Conservation (phyloP, 768 basidiomycete species). For the Cystofilobasidium capitatum region DNA sequence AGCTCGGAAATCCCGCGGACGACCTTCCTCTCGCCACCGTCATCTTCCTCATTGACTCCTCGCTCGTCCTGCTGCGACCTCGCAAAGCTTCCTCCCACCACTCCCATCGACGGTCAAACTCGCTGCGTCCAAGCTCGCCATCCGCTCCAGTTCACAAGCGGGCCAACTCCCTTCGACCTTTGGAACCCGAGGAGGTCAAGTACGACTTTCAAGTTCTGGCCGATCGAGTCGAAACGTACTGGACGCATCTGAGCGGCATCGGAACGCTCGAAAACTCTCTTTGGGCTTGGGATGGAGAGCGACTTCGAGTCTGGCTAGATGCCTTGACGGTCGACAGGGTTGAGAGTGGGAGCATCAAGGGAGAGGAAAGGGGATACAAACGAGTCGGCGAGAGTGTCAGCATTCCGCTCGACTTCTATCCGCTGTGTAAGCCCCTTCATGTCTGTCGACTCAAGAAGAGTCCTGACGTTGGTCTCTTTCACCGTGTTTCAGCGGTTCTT, state of each 20-base stretch:
- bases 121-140: conserved; percentile 37
- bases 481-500: conserved; percentile 60
- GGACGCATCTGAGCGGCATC: conserved; percentile 93
- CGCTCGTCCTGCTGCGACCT: conserved; percentile 77
- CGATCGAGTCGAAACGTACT: conserved; percentile 94
- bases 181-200: conserved; percentile 65
- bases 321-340: conserved; percentile 70
- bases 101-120: conserved; percentile 15
- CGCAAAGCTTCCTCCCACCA: conserved; percentile 50
- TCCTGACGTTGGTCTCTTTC: background rate
- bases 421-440: conserved; percentile 56
- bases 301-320: conserved; percentile 88
- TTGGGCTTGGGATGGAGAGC: conserved; percentile 85
- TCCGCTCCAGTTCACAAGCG: background rate
- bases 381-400: conserved; percentile 54
- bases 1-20: conserved; percentile 84
- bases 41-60: conserved; percentile 87
- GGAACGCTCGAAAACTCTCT: conserved; percentile 89
- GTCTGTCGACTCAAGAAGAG: background rate
- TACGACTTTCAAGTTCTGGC: conserved; percentile 97
- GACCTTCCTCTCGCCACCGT: conserved; percentile 91
- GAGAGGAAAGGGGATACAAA: conserved; percentile 20
- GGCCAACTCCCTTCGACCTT: background rate
- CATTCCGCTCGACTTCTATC: conserved; percentile 88
- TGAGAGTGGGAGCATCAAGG: background rate